Percentiles rank a stretch among this genome's conserved stretches.
Conservation (phyloP, 139 green algal species). For the Micromonas commoda region DNA sequence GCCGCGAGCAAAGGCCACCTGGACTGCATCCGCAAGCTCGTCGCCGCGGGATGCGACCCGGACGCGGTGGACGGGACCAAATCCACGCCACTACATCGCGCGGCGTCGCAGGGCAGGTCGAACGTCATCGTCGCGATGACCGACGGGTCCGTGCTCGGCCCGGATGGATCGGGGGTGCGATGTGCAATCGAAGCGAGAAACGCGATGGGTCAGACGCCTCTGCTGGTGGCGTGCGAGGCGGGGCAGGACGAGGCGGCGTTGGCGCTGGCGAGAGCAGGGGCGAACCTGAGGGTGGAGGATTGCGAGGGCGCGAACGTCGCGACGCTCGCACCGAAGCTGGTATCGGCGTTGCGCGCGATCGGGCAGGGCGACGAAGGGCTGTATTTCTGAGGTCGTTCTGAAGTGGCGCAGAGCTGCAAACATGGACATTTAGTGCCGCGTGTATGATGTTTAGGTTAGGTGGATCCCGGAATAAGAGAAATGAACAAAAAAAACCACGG, state of each 20-base stretch:
- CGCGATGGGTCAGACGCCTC: background rate
- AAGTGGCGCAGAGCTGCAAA: too few species aligned
- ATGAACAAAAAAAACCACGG: background rate
- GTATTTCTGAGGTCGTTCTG: too few species aligned
- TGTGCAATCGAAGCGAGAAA: slow-evolving; percentile 8
- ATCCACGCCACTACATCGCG: slow-evolving; percentile 9
- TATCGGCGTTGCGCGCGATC: background rate
- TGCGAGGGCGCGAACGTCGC: background rate
- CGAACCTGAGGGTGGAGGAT: background rate
- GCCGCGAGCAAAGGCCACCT: slow-evolving; percentile 22
- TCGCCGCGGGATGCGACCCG: background rate
- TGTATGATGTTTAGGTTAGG: background rate
- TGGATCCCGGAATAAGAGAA: background rate
- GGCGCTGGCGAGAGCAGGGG: background rate
- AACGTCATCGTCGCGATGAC: background rate
- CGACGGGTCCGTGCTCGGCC: background rate
- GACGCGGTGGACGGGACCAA: background rate
- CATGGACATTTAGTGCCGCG: too few species aligned
- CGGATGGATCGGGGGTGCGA: background rate
- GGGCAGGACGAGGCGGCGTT: slow-evolving; percentile 15
- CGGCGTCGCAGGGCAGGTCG: background rate
- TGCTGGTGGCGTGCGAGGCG: slow-evolving; percentile 9
- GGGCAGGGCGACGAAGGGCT: too few species aligned
- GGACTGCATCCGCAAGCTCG: background rate
- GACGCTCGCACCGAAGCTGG: background rate